These are phyloP conservation scores for Lodderomyces metapsilosis DNA, from an alignment of 1,139 yeast species.

Conservation along the genomic window DNA sequence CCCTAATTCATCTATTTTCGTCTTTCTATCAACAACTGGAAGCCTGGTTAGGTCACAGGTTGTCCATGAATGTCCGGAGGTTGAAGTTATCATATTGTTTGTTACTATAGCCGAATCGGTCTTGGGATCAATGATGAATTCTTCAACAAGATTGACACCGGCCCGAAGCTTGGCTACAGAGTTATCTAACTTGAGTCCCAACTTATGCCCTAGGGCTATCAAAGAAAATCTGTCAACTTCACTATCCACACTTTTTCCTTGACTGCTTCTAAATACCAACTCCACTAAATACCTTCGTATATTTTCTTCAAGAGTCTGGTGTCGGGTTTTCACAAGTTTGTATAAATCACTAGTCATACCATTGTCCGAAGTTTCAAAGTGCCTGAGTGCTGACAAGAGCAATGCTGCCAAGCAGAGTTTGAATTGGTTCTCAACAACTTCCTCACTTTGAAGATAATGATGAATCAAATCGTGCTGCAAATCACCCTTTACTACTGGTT, in stretches of 20 bases:
- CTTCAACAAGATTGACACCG: constrained; percentile 16
- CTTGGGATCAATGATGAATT: constrained; percentile 19
- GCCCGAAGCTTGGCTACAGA: background rate
- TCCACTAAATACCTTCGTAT: background rate
- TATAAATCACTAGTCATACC: background rate
- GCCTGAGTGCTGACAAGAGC: constrained; percentile 8
- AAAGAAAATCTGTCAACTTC: constrained; percentile 30
- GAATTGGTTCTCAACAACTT: constrained; percentile 25
- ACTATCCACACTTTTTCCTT: constrained; percentile 8
- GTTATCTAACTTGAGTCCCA: background rate
- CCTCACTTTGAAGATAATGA: constrained; percentile 23
- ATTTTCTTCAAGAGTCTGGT: background rate
- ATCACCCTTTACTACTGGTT: background rate
- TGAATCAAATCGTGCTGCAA: constrained; percentile 12
- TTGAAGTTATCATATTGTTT: constrained; percentile 18
- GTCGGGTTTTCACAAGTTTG: background rate
- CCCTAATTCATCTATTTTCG: constrained; percentile 34
- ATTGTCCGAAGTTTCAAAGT: background rate
- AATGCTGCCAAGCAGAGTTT: constrained; percentile 27
- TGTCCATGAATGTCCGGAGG: constrained; percentile 37
- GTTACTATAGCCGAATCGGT: background rate
- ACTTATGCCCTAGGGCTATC: constrained; percentile 15
- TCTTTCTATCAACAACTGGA: constrained; percentile 37
- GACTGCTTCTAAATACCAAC: background rate
- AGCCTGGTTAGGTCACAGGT: constrained; percentile 36